These are phyloP conservation scores for Blastocystis sp. DNA, from an alignment of 352 stramenopile species.

Conservation along the genomic window DNA sequence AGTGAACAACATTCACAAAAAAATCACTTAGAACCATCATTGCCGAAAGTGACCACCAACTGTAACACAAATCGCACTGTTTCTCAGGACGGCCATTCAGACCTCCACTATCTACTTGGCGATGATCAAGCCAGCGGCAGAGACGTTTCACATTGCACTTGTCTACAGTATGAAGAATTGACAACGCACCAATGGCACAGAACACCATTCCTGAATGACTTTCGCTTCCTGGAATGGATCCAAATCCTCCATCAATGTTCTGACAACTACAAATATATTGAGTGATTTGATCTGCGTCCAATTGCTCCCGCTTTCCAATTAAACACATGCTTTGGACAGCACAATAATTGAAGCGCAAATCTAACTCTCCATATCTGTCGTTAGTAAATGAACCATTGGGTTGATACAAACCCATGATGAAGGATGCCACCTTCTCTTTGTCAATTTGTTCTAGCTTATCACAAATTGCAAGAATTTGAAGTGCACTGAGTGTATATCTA, in stretches of 20 bases:
- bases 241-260: slow-evolving; percentile 89
- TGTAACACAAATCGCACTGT: slow-evolving; percentile 98
- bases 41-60: slow-evolving; percentile 95
- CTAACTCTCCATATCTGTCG: slow-evolving; percentile 91
- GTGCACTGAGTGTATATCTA: slow-evolving; percentile 80
- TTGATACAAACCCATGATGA: slow-evolving; percentile 44
- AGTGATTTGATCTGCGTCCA: slow-evolving; percentile 80
- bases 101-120: slow-evolving; percentile 88
- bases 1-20: background rate
- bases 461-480: slow-evolving; percentile 91
- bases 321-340: slow-evolving; percentile 86
- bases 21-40: slow-evolving; percentile 81
- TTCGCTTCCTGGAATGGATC: slow-evolving; percentile 80
- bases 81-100: slow-evolving; percentile 96
- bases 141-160: slow-evolving; percentile 66
- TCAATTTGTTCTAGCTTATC: slow-evolving; percentile 76
- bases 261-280: slow-evolving; percentile 86
- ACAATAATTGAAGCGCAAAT: slow-evolving; percentile 97
- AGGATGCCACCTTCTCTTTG: slow-evolving; percentile 54
- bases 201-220: slow-evolving; percentile 94
- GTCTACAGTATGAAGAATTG: slow-evolving; percentile 74
- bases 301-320: slow-evolving; percentile 75
- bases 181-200: slow-evolving; percentile 87
- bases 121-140: slow-evolving; percentile 75
- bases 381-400: slow-evolving; percentile 88